A percentile compares a stretch with the other conserved stretches of the same genome.
Evolutionary conservation across 2,329 filamentous ascomycete species (phyloP).

Genomic region (Xenoacremonium recifei): DNA sequence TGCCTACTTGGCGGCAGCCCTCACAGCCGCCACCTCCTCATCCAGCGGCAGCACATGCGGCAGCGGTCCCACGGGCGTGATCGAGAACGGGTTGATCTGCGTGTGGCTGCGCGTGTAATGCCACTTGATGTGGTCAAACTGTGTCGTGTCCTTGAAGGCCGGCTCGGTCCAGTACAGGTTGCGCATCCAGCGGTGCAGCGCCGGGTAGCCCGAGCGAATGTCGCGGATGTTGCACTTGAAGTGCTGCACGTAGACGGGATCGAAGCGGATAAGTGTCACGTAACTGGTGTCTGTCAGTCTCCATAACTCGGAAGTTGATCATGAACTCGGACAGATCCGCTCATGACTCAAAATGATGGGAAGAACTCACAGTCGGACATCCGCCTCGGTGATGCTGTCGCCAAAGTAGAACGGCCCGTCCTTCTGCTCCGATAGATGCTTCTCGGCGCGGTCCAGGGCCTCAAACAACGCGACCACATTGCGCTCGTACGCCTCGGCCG

Average conservation of each 20-base stretch:
- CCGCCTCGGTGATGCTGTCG: conserved; percentile 72
- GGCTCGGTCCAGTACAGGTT: conserved; percentile 79
- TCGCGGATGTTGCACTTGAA: conserved; percentile 87
- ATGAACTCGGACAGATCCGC: too few relatives aligned
- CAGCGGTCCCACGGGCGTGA: conserved; percentile 82
- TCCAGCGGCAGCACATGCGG: conserved; percentile 77
- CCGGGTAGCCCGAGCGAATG: conserved; percentile 80
- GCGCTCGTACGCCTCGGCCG: conserved; percentile 77
- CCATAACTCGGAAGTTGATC: too few relatives aligned
- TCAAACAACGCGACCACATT: conserved; percentile 71
- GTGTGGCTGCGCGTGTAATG: conserved; percentile 62
- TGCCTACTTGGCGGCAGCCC: conserved; percentile 9
- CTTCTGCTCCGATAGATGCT: conserved; percentile 54
- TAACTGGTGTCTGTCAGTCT: conserved; percentile 36
- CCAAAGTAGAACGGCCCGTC: conserved; percentile 74
- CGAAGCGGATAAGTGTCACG: conserved; percentile 72
- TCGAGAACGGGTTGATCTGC: conserved; percentile 66
- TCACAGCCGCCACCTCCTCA: conserved; percentile 69
- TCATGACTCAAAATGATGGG: too few relatives aligned
- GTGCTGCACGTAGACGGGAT: conserved; percentile 81
- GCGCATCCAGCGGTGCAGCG: conserved; percentile 77
- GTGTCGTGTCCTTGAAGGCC: conserved; percentile 78
- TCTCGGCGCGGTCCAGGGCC: conserved; percentile 74
- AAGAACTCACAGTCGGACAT: conserved; percentile 67
- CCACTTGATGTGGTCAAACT: conserved; percentile 94